Evolutionary conservation across 345 rosid genomes (phyloP).

Genomic region (Microcos paniculata): DNA sequence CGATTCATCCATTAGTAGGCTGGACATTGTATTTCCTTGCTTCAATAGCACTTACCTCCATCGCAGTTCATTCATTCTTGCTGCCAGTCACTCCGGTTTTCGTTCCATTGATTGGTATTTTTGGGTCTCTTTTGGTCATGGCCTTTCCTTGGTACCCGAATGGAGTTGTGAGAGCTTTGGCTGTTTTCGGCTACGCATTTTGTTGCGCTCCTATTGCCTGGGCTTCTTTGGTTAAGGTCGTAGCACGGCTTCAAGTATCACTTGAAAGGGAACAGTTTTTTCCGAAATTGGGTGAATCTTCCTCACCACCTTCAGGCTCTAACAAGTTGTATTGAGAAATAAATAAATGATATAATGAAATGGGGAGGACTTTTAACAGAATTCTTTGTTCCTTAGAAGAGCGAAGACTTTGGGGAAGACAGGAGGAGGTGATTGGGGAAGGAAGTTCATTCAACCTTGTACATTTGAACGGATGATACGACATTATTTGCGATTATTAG

Average conservation of each 20-base stretch:
- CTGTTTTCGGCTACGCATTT: constrained; percentile 69
- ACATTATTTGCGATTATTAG: background rate
- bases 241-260: constrained; percentile 59
- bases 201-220: constrained; percentile 74
- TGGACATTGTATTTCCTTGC: constrained; percentile 84
- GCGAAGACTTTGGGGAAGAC: background rate
- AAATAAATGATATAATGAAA: background rate
- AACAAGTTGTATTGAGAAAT: constrained; percentile 48
- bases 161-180: constrained; percentile 70
- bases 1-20: constrained; percentile 80
- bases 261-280: constrained; percentile 77
- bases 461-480: background rate
- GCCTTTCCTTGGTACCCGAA: constrained; percentile 70
- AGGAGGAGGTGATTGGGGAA: background rate
- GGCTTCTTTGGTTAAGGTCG: constrained; percentile 54
- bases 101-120: constrained; percentile 62
- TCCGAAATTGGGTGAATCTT: constrained; percentile 57
- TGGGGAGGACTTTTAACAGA: background rate
- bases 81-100: constrained; percentile 60
- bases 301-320: constrained; percentile 36
- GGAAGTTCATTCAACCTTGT: background rate
- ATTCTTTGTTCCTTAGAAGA: background rate
- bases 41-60: constrained; percentile 54
- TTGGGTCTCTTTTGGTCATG: constrained; percentile 78
- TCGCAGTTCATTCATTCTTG: constrained; percentile 64